These are phyloP conservation scores for Cinnamomum micranthum DNA, from an alignment of 164 flowering plant species.

Conservation along the genomic window DNA sequence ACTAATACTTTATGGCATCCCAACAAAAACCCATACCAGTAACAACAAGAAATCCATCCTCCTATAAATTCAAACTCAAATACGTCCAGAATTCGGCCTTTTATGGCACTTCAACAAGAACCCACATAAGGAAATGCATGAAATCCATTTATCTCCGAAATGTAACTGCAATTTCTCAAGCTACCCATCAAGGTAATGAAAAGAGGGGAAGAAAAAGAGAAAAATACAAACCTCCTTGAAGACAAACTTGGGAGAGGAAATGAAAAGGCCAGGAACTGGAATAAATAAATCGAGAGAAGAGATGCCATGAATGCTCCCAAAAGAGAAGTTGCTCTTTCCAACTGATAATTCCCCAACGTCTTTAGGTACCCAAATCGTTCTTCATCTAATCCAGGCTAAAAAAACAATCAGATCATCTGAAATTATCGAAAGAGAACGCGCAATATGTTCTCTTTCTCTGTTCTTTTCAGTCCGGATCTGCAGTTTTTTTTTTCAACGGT, in stretches of 20 bases:
- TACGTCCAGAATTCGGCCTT: background rate
- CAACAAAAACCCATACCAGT: background rate
- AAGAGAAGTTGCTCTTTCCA: background rate
- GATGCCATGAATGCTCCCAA: slow-evolving; percentile 32
- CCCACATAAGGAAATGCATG: slow-evolving; percentile 1
- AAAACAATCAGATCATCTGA: too few relatives aligned
- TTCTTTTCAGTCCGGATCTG: too few relatives aligned
- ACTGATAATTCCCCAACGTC: background rate
- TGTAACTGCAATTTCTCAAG: background rate
- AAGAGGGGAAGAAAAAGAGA: background rate
- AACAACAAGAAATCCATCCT: background rate
- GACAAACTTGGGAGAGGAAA: slow-evolving; percentile 16
- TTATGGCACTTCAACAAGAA: slow-evolving; percentile 1
- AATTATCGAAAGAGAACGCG: too few relatives aligned
- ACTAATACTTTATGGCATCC: background rate
- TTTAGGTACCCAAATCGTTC: background rate
- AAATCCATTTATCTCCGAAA: background rate
- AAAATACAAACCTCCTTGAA: slow-evolving; percentile 5
- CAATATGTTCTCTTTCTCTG: too few relatives aligned
- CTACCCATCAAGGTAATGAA: background rate
- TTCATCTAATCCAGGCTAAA: too few relatives aligned
- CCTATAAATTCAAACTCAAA: background rate
- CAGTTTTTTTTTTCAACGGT: too few relatives aligned
- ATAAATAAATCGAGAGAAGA: slow-evolving; percentile 12
- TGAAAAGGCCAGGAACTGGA: slow-evolving; percentile 12